Base-by-base conservation (phyloP, 2,329 filamentous ascomycete genomes). In the Zymoseptoria tritici region DNA sequence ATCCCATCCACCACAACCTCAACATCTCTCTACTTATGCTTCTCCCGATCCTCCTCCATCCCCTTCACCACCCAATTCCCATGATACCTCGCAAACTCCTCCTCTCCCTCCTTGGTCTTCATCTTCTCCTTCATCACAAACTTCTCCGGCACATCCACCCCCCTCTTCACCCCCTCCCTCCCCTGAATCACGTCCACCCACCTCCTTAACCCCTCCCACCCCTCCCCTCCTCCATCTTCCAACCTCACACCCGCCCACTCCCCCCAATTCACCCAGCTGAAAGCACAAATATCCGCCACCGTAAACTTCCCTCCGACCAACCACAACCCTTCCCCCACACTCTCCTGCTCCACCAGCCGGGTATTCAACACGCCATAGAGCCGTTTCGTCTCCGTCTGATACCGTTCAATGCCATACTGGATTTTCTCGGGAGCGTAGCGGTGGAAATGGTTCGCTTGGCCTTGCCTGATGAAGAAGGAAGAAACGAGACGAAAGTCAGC, bases 371-470 rank as follows among this genome's bases (percentile, higher is more conserved):
- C 77, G 20, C 72, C 68, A 63, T 77, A 80, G 3, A 81, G 70
- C 3, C 79, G 75, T 62, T 76, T 78, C 4, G 78, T 79, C 66
- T 81, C 79, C 26, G 77, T 76, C 49, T 76, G 72, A 62, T 79
- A 81, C n/a, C 78, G 72, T 22, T 77, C 71, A 60, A 79, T 79
- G 2, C 71, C 77, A 60, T 78, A 79, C 55, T 74, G 67, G 22
- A 78, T 78, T 60, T 77, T 76, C 11, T 67, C 70, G 1, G 71
- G 71, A 2, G 77, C 77, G 52, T 78, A 78, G 56, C 75, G 73
- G 60, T 74, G 74, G 73, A 79, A 80, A 63, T 79, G 76, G 58
- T 79, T 79, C 9, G 77, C 77, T 71, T 79, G 77, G 29, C 76
- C 76, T 63, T 64, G 73, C 52, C 31, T 36, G 4, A 9, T 3